Base-by-base conservation (phyloP, 169 alveolate species). In the Sarcocystis neurona region DNA sequence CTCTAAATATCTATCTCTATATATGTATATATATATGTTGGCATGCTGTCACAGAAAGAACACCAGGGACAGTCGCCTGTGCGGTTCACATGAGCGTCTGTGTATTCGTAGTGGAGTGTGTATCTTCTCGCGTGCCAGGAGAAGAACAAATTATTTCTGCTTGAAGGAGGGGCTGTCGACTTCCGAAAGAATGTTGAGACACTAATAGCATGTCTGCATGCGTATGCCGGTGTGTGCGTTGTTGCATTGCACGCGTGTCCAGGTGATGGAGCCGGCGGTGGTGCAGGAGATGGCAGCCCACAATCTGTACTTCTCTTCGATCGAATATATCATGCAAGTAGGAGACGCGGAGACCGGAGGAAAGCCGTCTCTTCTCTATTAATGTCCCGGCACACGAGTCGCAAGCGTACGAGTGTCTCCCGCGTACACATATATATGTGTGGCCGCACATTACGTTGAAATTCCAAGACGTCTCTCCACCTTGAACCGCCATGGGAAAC, bases 251-350 rank as follows among this genome's bases (percentile, higher is more conserved):
- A 20, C 10, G 63, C 30, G 6, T 37, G 30, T 77, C 82, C 87
- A 87, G 91, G 70, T 87, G 6, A 58, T 66, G 30, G 87, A 87
- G 8, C 3, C 63, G 44, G 87, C 37, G 15, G n/a, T 87, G 15
- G 91, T 87, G 30, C 85, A 77, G 72, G 82, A 87, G 12, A 56
- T 87, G 18, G 79, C 91, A 0, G 77, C 88, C 10, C 58, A 75
- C 23, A 56, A 75, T n/a, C 80, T 87, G 39, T 87, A 87, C 58
- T 87, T 87, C 58, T 84, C 70, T 44, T 87, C 91, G 34, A 78
- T 87, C 5, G 74, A 77, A 50, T 87, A 75, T 34, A 78, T 77
- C 39, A 43, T 63, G 56, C 86, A 87, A 87, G 91, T 87, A 27
- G 53, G 90, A 15, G 2, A n/a, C n/a, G n/a, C n/a, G n/a, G n/a